Base-by-base conservation (phyloP, 2,329 filamentous ascomycete species). In the Ceratocystis cubensis region DNA sequence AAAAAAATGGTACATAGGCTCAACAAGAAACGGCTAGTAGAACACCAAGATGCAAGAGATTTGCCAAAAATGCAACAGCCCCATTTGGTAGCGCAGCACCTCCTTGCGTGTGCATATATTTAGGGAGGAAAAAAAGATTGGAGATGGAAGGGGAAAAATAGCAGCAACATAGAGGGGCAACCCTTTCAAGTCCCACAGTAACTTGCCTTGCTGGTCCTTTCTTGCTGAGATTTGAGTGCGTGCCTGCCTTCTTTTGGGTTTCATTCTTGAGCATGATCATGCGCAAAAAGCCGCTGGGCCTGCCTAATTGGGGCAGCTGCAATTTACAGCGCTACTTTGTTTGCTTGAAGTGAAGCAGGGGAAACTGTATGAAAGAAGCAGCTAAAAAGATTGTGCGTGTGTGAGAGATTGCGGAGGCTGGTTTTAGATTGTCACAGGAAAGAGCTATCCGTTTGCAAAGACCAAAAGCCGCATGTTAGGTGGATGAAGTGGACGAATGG, bases 91-190 rank as follows among this genome's bases (percentile, higher is more conserved):
- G 50, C 28, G 64, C 56, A 46, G 61, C 37, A 28, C 50, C 64
- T 53, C 64, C 64, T 65, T 57, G 64, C 37, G 30, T 30, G 25
- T 65, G 64, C 64, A 65, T 65, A 45, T 65, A 5, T 22, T 20
- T 28, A 48, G 50, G 48, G 62, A 65, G 37, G n/a, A 65, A 65
- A 30, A 48, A 37, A 37, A 64, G 45, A 50, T 13, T 13, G 50
- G 45, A 50, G 13, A 28, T 28, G 25, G 25, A 44, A n/a, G 33
- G 20, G n/a, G 44, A 50, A 30, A 50, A 50, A 20, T 10, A 20
- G 15, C n/a, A 20, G 33, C 48, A 25, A 20, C 10, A 10, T 5
- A 53, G 28, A 46, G 48, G 45, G n/a, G n/a, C 46, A 10, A 10
- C 46, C 25, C 28, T 30, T 22, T 4, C 28, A 33, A 48, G 44